A percentile compares a stretch with the other conserved stretches of the same genome.
Evolutionary conservation across 2,329 filamentous ascomycete genomes (phyloP).

Genomic region (Colletotrichum abscissum): DNA sequence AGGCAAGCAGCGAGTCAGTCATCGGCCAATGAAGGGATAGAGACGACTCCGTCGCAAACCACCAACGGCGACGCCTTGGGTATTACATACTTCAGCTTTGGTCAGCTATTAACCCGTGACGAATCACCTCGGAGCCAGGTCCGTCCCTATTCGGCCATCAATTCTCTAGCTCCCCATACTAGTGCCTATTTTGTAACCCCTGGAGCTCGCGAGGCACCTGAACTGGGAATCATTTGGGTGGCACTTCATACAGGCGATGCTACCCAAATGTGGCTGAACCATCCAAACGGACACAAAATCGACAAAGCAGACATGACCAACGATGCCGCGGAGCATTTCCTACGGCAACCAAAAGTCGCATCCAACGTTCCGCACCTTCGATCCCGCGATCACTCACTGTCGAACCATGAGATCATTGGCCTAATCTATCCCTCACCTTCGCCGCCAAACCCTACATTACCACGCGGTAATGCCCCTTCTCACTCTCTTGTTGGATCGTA

Average conservation of each 20-base stretch:
- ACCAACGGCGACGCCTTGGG: neutral
- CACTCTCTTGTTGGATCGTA: neutral
- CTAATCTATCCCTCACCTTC: neutral
- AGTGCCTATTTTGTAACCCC: conserved; percentile 29
- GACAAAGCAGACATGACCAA: neutral
- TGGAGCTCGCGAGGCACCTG: conserved; percentile 25
- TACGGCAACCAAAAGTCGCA: neutral
- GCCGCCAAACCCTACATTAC: neutral
- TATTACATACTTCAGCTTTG: conserved; percentile 21
- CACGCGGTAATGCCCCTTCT: neutral
- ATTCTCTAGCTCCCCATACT: conserved; percentile 16
- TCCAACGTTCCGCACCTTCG: neutral
- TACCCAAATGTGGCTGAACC: conserved; percentile 25
- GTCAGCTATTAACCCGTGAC: conserved; percentile 3
- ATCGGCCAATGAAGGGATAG: neutral
- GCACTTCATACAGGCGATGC: conserved; percentile 16
- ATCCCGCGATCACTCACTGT: conserved; percentile 1
- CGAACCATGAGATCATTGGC: conserved; percentile 9
- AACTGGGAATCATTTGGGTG: conserved; percentile 26
- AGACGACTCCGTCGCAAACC: neutral
- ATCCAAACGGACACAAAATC: conserved; percentile 10
- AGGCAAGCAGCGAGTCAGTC: neutral
- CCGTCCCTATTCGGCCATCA: conserved; percentile 29
- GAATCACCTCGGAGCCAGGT: conserved; percentile 30
- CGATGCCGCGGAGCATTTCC: neutral